A percentile compares a stretch with the other conserved stretches of the same genome.
These are phyloP conservation scores for Marvania coccoides DNA, from an alignment of 139 green algal species.

Conservation along the genomic window DNA sequence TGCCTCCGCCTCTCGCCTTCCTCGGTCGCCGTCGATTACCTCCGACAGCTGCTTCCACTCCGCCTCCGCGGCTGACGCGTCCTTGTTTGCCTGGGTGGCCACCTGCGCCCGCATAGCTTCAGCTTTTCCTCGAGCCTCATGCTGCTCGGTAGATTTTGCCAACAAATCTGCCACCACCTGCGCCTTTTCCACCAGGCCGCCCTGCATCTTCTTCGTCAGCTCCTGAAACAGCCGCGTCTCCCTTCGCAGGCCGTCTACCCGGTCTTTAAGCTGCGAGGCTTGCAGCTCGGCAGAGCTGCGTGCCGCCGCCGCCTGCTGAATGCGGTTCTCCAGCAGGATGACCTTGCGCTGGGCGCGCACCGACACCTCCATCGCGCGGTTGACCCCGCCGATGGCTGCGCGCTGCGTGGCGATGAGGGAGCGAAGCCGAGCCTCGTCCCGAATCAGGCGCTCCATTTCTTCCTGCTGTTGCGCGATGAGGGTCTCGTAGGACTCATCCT, in stretches of 20 bases:
- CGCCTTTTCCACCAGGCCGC: slow-evolving; percentile 63
- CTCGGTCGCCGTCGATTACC: slow-evolving; percentile 78
- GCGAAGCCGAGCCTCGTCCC: background rate
- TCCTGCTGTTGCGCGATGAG: background rate
- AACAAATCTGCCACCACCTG: slow-evolving; percentile 76
- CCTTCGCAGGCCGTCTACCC: slow-evolving; percentile 78
- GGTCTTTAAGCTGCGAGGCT: slow-evolving; percentile 41
- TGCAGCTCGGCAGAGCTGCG: background rate
- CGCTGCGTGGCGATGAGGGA: slow-evolving; percentile 37
- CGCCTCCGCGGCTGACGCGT: slow-evolving; percentile 73
- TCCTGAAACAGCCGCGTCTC: slow-evolving; percentile 85
- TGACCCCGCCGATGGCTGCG: slow-evolving; percentile 70
- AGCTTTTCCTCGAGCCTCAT: slow-evolving; percentile 65
- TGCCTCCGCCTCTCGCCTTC: background rate
- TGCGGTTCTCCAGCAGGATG: slow-evolving; percentile 73
- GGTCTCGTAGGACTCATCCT: background rate
- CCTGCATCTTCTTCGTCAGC: slow-evolving; percentile 73
- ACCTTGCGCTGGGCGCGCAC: slow-evolving; percentile 56
- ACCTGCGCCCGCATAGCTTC: slow-evolving; percentile 25
- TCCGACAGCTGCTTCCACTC: slow-evolving; percentile 76
- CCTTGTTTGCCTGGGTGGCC: slow-evolving; percentile 71
- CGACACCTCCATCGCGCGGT: slow-evolving; percentile 46
- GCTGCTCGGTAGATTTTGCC: slow-evolving; percentile 40
- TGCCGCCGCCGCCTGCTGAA: slow-evolving; percentile 48
- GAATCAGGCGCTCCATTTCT: background rate